These are phyloP conservation scores for Ogataea trehaloabstinens DNA, from an alignment of 805 yeast genomes.

Conservation along the genomic window DNA sequence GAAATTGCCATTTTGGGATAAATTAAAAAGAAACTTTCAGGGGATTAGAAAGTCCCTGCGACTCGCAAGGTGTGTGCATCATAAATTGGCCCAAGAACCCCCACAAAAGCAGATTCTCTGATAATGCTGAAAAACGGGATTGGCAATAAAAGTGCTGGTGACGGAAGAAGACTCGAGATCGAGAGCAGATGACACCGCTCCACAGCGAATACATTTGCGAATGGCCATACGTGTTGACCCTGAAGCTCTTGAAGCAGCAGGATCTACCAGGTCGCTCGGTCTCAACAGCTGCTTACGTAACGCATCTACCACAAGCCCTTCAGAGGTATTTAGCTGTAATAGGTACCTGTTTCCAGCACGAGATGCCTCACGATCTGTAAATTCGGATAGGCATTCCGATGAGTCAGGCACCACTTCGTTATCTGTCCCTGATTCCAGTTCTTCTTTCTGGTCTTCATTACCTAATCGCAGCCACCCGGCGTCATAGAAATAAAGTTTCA, in stretches of 20 bases:
- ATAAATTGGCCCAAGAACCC: slow-evolving; percentile 62
- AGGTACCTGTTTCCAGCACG: slow-evolving; percentile 16
- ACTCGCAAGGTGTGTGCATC: too few relatives aligned
- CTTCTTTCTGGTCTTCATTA: slow-evolving; percentile 13
- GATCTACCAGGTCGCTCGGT: slow-evolving; percentile 24
- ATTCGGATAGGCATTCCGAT: slow-evolving; percentile 4
- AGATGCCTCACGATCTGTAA: slow-evolving; percentile 24
- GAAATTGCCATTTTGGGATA: too few relatives aligned
- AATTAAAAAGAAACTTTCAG: too few relatives aligned
- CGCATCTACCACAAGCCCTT: slow-evolving; percentile 32
- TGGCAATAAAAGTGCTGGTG: slow-evolving; percentile 27
- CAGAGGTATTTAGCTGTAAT: slow-evolving; percentile 19
- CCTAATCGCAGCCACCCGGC: slow-evolving; percentile 59
- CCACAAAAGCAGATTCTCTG: slow-evolving; percentile 80
- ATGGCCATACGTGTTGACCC: slow-evolving; percentile 12
- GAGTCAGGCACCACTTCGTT: not conserved
- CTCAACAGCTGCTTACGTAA: slow-evolving; percentile 31
- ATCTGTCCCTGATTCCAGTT: slow-evolving; percentile 10
- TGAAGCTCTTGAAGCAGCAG: not conserved
- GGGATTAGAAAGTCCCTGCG: too few relatives aligned
- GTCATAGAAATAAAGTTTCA: slow-evolving; percentile 61
- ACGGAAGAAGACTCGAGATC: slow-evolving; percentile 24
- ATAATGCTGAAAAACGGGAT: slow-evolving; percentile 34
- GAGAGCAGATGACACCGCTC: slow-evolving; percentile 35
- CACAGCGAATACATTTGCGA: slow-evolving; percentile 35